Conservation (phyloP, 331 rosid genomes). For the Acacia concinna region DNA sequence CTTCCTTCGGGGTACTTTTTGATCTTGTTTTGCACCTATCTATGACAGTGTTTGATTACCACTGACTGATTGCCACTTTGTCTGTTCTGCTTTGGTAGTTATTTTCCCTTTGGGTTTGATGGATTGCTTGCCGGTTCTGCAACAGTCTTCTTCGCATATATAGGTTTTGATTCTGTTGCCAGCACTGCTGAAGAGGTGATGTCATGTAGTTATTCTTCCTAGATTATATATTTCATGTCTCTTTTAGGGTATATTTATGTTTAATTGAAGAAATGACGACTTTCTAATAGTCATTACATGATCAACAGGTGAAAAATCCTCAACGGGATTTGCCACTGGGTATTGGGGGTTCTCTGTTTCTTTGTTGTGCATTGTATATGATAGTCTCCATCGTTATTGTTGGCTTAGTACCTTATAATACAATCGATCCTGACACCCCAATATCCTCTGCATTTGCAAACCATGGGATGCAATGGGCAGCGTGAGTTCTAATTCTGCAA, state of each 20-base stretch:
- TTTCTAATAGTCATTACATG: constrained; percentile 28
- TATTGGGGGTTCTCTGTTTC: constrained; percentile 66
- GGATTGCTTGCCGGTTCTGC: constrained; percentile 98
- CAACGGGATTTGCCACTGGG: constrained; percentile 91
- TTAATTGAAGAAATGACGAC: constrained; percentile 3
- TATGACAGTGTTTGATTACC: constrained; percentile 3
- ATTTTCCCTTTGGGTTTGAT: constrained; percentile 82
- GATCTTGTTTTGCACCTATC: constrained; percentile 22
- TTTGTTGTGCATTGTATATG: constrained; percentile 91
- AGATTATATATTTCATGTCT: neutral
- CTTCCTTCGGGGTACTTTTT: constrained; percentile 77
- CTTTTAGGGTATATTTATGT: neutral
- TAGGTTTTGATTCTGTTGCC: constrained; percentile 94
- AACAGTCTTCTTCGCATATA: constrained; percentile 83
- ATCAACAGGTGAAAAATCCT: constrained; percentile 83
- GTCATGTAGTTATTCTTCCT: neutral
- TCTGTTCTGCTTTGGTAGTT: constrained; percentile 50
- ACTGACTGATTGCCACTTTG: neutral
- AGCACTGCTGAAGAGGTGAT: constrained; percentile 89
- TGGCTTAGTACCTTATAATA: constrained; percentile 88
- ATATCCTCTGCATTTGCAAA: constrained; percentile 84
- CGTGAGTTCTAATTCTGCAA: constrained; percentile 52
- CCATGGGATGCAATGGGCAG: constrained; percentile 95
- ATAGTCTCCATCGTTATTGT: constrained; percentile 76
- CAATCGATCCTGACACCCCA: constrained; percentile 86